Evolutionary conservation across 2,329 filamentous ascomycete genomes (phyloP), one percentile per base, ranked within the genome.

Genomic region (Drechslerella coelobrocha): DNA sequence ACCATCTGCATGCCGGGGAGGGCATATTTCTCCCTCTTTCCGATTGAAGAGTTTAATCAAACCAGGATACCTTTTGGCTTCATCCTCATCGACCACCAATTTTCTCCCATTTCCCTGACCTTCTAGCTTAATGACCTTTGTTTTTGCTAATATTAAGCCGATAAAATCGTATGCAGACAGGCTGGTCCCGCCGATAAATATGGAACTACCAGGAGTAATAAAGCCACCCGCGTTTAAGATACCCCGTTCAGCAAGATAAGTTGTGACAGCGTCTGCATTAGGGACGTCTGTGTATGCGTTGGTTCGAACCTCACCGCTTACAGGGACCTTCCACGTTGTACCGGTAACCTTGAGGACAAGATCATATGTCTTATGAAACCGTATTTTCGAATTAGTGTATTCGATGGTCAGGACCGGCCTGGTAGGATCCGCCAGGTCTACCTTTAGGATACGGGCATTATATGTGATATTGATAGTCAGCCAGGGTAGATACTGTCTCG

Each of bases 271-370:
- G 1, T 37, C 24, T 14, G 51, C 17, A 12, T 23, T 47, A 12
- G 54, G 54, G 14, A 48, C n/a, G 5, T 43, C 26, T 1, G 54
- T 29, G 27, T 45, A 57, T 12, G 39, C 39, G 14, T 57, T 48
- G n/a, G 41, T 17, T 24, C 29, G 9, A 8, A 47, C 21, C 6
- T 31, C 9, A 24, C 39, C 39, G 19, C n/a, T 34, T 14, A 57
- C 23, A 17, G 54, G 41, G 17, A 57, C 24, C 8, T 57, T 43
- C 26, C 41, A 57, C 24, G 54, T 57, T 6, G 54, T 24, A 14
- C 39, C 26, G 17, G 54, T 47, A 23, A 19, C 41, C 9, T 57
- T 57, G n/a, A 57, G 10, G n/a, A 57, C n/a, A 57, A 57, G 41
- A 19, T 57, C 39, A 24, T 57, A 57, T 8, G 43, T 26, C 21